A percentile compares a stretch with the other conserved stretches of the same genome.
phyloP scores from a whole-genome alignment of 208 protist genomes.

The Leishmania mexicana region DNA sequence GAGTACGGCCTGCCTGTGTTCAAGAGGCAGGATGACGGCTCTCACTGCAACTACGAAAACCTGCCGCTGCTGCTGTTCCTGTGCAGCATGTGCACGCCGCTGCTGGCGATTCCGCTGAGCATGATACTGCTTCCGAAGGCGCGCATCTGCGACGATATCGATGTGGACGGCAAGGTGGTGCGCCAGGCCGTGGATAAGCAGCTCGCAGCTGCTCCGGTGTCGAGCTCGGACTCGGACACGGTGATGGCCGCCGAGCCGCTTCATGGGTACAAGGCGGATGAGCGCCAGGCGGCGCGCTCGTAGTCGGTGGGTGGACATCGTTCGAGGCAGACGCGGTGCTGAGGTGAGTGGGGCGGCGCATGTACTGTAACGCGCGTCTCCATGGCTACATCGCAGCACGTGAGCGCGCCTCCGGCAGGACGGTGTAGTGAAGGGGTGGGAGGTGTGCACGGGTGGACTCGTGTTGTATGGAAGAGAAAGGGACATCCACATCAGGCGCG shows the following conservation, averaged over 20 bases:
- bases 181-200: constrained; percentile 2
- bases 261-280: no score
- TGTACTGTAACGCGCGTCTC: neutral
- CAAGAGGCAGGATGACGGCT: constrained; percentile 16
- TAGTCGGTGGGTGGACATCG: neutral
- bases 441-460: no score
- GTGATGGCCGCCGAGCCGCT: neutral
- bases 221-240: neutral
- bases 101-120: constrained; percentile 49
- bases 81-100: constrained; percentile 45
- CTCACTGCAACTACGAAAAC: constrained; percentile 59
- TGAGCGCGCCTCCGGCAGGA: neutral
- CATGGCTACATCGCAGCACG: neutral
- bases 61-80: constrained; percentile 51
- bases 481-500: no score
- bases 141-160: constrained; percentile 55
- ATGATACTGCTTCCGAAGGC: constrained; percentile 53
- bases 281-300: neutral
- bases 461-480: no score
- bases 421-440: no score
- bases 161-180: constrained; percentile 41
- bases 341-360: no score
- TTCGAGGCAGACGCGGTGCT: no score
- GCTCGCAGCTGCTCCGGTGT: constrained; percentile 9
- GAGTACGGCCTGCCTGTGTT: constrained; percentile 45